Conservation (phyloP, 2,329 filamentous ascomycete species). For the Aspergillus glaucus region DNA sequence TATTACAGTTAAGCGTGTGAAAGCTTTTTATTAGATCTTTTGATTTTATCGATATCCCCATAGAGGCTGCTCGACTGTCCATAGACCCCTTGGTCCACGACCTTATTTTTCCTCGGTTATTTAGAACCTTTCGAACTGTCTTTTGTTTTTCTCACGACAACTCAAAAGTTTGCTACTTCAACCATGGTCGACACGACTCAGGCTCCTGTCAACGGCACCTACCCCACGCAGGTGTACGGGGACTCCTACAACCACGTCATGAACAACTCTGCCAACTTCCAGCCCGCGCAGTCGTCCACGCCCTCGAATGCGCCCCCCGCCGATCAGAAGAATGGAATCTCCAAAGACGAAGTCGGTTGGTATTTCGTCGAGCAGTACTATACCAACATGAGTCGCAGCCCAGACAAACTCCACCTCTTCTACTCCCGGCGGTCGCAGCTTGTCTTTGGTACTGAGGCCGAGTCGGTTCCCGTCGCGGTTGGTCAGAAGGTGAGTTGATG, state of each 20-base stretch:
- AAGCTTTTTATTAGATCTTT: conserved; percentile 8
- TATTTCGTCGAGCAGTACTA: conserved; percentile 99
- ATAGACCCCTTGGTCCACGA: not conserved
- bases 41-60: not conserved
- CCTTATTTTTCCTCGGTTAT: conserved; percentile 1
- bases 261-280: conserved; percentile 32
- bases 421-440: conserved; percentile 96
- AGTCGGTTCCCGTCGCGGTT: conserved; percentile 77
- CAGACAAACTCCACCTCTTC: conserved; percentile 92
- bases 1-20: conserved; percentile 1
- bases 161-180: conserved; percentile 3
- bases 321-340: conserved; percentile 43
- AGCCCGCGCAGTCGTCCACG: conserved; percentile 35
- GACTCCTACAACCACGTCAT: conserved; percentile 32
- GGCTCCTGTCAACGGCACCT: conserved; percentile 38
- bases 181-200: conserved; percentile 37
- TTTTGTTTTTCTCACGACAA: not conserved
- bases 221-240: conserved; percentile 32
- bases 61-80: not conserved
- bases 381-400: conserved; percentile 88
- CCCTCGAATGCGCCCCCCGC: conserved; percentile 31
- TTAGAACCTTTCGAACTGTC: conserved; percentile 10
- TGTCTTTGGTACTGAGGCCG: conserved; percentile 84
- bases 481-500: conserved; percentile 68
- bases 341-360: conserved; percentile 96